phyloP scores from a whole-genome alignment of 2,329 filamentous ascomycete genomes.

The Scedosporium apiospermum region DNA sequence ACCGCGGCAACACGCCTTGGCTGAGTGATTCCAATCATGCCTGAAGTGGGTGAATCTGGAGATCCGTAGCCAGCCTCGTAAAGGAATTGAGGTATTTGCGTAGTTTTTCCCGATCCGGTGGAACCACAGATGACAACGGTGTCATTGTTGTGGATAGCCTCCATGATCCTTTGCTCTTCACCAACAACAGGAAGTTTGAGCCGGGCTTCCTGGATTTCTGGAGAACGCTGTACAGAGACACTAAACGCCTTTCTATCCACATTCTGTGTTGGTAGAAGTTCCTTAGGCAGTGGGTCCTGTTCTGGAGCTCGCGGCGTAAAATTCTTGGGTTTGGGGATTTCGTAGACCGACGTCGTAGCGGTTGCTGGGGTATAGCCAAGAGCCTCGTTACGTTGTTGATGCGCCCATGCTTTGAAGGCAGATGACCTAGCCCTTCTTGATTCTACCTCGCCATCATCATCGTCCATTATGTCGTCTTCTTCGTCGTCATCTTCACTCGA shows the following conservation, averaged over 20 bases:
- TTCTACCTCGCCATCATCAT: conserved; percentile 17
- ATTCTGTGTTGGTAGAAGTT: conserved; percentile 52
- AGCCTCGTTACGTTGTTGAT: conserved; percentile 74
- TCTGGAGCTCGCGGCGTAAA: conserved; percentile 61
- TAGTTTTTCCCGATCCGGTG: conserved; percentile 96
- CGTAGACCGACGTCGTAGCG: conserved; percentile 29
- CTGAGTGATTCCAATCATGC: conserved; percentile 92
- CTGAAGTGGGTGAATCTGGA: conserved; percentile 66
- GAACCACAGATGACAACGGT: conserved; percentile 88
- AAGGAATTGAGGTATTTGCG: conserved; percentile 91
- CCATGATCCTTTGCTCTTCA: conserved; percentile 97
- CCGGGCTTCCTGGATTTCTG: conserved; percentile 69
- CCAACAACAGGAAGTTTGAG: conserved; percentile 80
- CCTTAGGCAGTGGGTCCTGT: conserved; percentile 59
- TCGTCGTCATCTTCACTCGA: conserved; percentile 18
- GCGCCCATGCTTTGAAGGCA: conserved; percentile 92
- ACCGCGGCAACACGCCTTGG: conserved; percentile 90
- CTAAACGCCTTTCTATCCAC: conserved; percentile 63
- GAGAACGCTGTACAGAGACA: conserved; percentile 58
- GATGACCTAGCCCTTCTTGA: conserved; percentile 30
- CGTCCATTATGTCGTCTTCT: conserved; percentile 22
- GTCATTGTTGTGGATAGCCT: conserved; percentile 86
- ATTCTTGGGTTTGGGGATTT: conserved; percentile 47
- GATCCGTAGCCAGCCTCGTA: conserved; percentile 90
- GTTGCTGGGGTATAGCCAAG: conserved; percentile 51